Conservation (phyloP, 768 basidiomycete species). For the Amanita pseudoporphyria region DNA sequence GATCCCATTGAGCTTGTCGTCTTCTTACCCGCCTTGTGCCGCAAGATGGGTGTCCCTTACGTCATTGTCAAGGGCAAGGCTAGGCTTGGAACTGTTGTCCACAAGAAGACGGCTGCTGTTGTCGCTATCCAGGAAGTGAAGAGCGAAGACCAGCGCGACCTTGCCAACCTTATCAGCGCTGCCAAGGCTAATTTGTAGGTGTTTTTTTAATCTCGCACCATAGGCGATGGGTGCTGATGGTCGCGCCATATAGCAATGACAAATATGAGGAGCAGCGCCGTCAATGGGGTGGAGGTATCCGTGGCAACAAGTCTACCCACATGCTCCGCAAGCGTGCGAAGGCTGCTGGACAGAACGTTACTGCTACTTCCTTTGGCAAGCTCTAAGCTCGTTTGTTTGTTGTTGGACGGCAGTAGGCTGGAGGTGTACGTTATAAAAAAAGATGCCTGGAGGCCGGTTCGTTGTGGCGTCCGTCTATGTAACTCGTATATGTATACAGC, state of each 20-base stretch:
- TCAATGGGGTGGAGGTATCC: conserved; percentile 93
- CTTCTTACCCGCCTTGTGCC: conserved; percentile 95
- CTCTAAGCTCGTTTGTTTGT: conserved; percentile 31
- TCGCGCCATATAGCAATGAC: conserved; percentile 47
- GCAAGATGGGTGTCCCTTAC: conserved; percentile 99
- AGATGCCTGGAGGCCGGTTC: too few species aligned
- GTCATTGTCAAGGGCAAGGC: conserved; percentile 98
- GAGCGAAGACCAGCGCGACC: conserved; percentile 89
- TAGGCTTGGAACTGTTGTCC: conserved; percentile 93
- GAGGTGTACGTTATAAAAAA: too few species aligned
- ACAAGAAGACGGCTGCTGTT: conserved; percentile 97
- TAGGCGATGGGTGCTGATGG: conserved; percentile 4
- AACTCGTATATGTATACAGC: too few species aligned
- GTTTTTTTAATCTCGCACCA: background rate
- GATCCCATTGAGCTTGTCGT: conserved; percentile 99
- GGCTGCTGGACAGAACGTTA: conserved; percentile 65
- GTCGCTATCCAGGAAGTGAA: conserved; percentile 89
- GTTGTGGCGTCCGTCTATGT: too few species aligned
- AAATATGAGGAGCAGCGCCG: conserved; percentile 90
- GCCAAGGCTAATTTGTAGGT: conserved; percentile 95
- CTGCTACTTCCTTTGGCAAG: conserved; percentile 49
- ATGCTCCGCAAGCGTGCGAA: conserved; percentile 94
- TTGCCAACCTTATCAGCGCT: conserved; percentile 86
- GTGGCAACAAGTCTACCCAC: conserved; percentile 89
- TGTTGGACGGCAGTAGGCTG: background rate